These are phyloP conservation scores for Mycena rebaudengoi DNA, from an alignment of 768 basidiomycete genomes.

Conservation along the genomic window DNA sequence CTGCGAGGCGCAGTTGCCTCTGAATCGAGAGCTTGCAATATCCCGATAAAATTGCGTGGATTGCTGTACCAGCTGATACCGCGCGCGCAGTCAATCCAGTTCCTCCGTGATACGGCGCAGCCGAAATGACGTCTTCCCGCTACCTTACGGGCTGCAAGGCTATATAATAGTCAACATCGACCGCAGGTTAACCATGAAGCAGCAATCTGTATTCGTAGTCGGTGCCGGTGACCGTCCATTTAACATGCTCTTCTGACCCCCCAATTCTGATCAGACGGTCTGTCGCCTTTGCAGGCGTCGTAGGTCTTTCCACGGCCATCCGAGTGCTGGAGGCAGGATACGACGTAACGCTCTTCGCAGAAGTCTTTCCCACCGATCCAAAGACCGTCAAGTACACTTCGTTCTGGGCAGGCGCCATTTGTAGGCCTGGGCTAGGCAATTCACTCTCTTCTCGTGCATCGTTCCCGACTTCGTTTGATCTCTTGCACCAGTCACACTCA, in stretches of 20 bases:
- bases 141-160: too few relatives aligned
- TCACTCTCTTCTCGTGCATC: not conserved
- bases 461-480: not conserved
- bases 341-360: slow-evolving; percentile 60
- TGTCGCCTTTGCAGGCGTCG: too few relatives aligned
- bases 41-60: too few relatives aligned
- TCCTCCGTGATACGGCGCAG: too few relatives aligned
- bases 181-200: slow-evolving; percentile 1
- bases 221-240: not conserved
- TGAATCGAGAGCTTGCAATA: too few relatives aligned
- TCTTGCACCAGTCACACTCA: too few relatives aligned
- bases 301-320: slow-evolving; percentile 64
- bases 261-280: too few relatives aligned
- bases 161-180: too few relatives aligned
- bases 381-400: slow-evolving; percentile 60
- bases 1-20: too few relatives aligned
- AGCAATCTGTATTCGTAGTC: slow-evolving; percentile 1
- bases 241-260: not conserved
- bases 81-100: too few relatives aligned
- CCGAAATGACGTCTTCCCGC: too few relatives aligned
- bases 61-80: too few relatives aligned
- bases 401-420: slow-evolving; percentile 53
- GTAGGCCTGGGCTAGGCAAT: not conserved
- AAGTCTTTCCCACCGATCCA: slow-evolving; percentile 56
- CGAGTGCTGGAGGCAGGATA: slow-evolving; percentile 57